phyloP scores from a whole-genome alignment of 2,329 filamentous ascomycete genomes.

The Emergomyces africanus region DNA sequence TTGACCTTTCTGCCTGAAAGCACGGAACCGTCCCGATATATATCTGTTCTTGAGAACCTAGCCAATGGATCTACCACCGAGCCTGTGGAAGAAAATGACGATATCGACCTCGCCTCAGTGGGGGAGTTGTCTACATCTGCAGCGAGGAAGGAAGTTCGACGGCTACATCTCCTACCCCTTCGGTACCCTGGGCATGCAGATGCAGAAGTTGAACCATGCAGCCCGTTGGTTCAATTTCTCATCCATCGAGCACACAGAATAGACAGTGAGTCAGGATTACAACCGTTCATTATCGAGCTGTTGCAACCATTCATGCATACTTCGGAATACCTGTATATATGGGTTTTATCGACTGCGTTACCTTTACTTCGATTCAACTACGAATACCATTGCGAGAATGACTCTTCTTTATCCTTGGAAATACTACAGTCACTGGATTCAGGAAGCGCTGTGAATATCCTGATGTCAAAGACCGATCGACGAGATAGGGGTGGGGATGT shows the following conservation, averaged over 20 bases:
- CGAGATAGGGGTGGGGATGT: conserved; percentile 26
- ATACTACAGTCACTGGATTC: conserved; percentile 41
- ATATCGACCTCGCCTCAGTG: conserved; percentile 36
- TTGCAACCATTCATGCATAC: conserved; percentile 45
- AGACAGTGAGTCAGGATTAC: conserved; percentile 45
- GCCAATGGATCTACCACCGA: conserved; percentile 20
- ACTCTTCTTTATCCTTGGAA: conserved; percentile 34
- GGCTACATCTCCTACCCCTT: conserved; percentile 39
- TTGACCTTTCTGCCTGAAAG: conserved; percentile 51
- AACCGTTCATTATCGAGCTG: conserved; percentile 43
- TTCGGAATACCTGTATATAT: conserved; percentile 41
- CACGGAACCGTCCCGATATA: conserved; percentile 38
- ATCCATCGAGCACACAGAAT: conserved; percentile 48
- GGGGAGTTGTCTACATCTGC: conserved; percentile 35
- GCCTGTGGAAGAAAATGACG: background rate
- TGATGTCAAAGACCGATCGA: conserved; percentile 35
- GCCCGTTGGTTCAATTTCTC: conserved; percentile 43
- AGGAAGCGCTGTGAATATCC: conserved; percentile 38
- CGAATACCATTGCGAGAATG: conserved; percentile 46
- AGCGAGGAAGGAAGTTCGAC: conserved; percentile 40
- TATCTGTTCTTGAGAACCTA: conserved; percentile 36
- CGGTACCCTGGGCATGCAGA: conserved; percentile 33
- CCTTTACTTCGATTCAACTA: conserved; percentile 48
- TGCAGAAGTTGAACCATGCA: conserved; percentile 30
- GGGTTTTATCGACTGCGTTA: conserved; percentile 47